A percentile compares a stretch with the other conserved stretches of the same genome.
Conservation (phyloP, 2,329 filamentous ascomycete genomes). For the Phoma sp. region DNA sequence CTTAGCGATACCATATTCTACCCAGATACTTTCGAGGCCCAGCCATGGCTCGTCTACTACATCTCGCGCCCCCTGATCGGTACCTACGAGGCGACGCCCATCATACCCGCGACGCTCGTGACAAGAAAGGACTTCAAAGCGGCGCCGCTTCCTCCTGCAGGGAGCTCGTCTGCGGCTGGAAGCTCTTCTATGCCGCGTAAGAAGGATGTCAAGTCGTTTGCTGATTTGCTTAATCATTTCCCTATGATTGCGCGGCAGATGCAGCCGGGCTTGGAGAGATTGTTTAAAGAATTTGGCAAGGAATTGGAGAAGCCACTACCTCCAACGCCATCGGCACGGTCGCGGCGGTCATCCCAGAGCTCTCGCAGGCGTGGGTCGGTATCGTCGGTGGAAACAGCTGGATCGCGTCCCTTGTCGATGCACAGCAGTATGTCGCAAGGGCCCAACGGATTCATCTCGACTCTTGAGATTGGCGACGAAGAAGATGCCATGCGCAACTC, state of each 20-base stretch:
- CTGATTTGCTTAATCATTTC: constrained; percentile 87
- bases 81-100: constrained; percentile 75
- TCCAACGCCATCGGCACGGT: constrained; percentile 64
- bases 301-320: constrained; percentile 86
- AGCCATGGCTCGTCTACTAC: constrained; percentile 96
- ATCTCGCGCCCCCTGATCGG: constrained; percentile 90
- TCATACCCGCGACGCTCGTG: constrained; percentile 64
- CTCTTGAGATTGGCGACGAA: constrained; percentile 78
- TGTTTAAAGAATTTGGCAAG: constrained; percentile 87
- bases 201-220: constrained; percentile 90
- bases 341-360: constrained; percentile 39
- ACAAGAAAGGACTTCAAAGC: constrained; percentile 26
- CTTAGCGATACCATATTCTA: constrained; percentile 87
- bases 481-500: constrained; percentile 89
- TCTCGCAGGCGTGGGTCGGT: constrained; percentile 44
- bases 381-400: constrained; percentile 44
- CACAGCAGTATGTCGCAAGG: constrained; percentile 46
- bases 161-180: constrained; percentile 29
- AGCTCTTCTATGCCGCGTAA: constrained; percentile 66
- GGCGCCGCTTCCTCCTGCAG: constrained; percentile 9
- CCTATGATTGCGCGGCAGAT: constrained; percentile 96
- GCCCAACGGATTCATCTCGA: constrained; percentile 47
- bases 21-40: constrained; percentile 83
- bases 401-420: constrained; percentile 36
- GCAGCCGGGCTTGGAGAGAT: constrained; percentile 85